Evolutionary conservation across 176 grass and related monocot genomes (phyloP).

Genomic region (Panicum miliaceum): DNA sequence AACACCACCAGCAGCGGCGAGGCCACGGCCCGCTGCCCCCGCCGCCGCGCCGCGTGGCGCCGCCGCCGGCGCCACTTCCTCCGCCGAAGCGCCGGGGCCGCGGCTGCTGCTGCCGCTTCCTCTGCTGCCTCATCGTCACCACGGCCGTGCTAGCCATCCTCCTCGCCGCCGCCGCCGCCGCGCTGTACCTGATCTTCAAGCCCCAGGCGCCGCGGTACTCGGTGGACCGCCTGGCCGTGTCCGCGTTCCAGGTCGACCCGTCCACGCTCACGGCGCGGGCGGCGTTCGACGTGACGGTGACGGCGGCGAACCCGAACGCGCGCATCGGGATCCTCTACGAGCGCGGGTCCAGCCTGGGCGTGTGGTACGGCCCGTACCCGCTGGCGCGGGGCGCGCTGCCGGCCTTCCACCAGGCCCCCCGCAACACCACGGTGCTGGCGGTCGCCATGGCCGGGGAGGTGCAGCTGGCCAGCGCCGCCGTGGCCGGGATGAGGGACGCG

Average conservation of each 20-base stretch:
- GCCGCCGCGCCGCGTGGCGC: conserved; percentile 38
- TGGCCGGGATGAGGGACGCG: conserved; percentile 55
- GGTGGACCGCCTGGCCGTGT: conserved; percentile 66
- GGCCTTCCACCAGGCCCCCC: conserved; percentile 79
- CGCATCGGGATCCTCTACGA: conserved; percentile 76
- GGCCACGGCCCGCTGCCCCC: conserved; percentile 1
- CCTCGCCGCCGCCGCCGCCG: conserved; percentile 34
- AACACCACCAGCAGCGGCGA: neutral
- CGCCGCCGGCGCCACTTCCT: neutral
- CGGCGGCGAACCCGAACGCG: conserved; percentile 67
- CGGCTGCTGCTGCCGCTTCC: conserved; percentile 62
- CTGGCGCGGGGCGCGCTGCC: conserved; percentile 60
- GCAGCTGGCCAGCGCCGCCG: conserved; percentile 52
- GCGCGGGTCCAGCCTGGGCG: conserved; percentile 54
- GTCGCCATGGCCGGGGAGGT: conserved; percentile 58
- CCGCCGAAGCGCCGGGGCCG: conserved; percentile 38
- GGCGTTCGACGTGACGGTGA: conserved; percentile 75
- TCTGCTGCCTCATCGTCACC: conserved; percentile 51
- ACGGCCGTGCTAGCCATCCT: conserved; percentile 46
- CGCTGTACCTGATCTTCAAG: conserved; percentile 66
- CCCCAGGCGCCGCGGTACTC: conserved; percentile 86
- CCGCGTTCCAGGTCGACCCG: conserved; percentile 53
- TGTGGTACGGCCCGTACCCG: conserved; percentile 51
- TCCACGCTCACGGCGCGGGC: conserved; percentile 47
- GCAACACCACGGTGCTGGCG: conserved; percentile 71